These are phyloP conservation scores for Passiflora organensis DNA, from an alignment of 345 rosid species.

Conservation along the genomic window DNA sequence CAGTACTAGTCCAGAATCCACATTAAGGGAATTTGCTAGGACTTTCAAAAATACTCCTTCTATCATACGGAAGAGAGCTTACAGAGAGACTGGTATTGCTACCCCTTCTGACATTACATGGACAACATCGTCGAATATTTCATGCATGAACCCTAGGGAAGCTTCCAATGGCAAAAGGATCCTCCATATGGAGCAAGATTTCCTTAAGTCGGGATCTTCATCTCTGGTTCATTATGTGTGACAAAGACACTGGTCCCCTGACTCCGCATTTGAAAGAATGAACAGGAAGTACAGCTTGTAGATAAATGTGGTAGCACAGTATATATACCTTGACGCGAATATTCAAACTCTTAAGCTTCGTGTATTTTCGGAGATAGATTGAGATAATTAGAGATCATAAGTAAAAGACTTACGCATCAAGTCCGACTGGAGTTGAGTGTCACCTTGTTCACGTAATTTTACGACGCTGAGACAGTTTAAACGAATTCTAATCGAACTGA, in stretches of 20 bases:
- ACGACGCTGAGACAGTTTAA: too few species aligned
- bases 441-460: too few species aligned
- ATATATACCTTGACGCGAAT: too few species aligned
- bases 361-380: neutral
- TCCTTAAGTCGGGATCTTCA: neutral
- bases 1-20: slow-evolving; percentile 12
- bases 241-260: slow-evolving; percentile 10
- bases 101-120: neutral
- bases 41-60: slow-evolving; percentile 23
- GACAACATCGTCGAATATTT: slow-evolving; percentile 8
- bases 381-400: slow-evolving; percentile 4
- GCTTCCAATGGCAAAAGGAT: neutral
- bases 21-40: slow-evolving; percentile 21
- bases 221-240: neutral
- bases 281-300: slow-evolving; percentile 1
- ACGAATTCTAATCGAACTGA: too few species aligned
- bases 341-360: too few species aligned
- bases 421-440: neutral
- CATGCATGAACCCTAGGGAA: neutral
- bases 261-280: slow-evolving; percentile 5
- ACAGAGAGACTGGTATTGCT: neutral
- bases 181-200: neutral
- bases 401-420: neutral
- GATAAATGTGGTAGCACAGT: neutral
- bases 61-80: slow-evolving; percentile 18